Base-by-base conservation (phyloP, 352 stramenopile genomes). In the Globisporangium uncinulatum region DNA sequence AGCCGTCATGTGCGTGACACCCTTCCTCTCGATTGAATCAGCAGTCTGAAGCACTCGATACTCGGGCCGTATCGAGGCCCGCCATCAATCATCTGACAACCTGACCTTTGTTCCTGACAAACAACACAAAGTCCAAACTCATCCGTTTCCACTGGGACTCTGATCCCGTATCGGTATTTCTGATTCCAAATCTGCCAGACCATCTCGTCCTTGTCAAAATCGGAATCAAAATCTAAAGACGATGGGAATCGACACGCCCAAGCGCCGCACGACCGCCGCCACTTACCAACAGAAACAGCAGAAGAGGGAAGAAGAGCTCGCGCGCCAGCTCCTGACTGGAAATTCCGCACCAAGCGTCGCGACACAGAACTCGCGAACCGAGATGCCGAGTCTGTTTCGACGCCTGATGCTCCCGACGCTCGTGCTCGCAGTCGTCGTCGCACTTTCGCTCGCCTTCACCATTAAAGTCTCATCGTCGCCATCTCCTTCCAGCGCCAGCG, bases 331-430 rank as follows among this genome's bases (percentile, higher is more conserved):
- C 15, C n/a, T n/a, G 15, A 37, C 52, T 24, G 44, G n/a, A n/a
- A n/a, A n/a, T n/a, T n/a, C 54, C 9, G 44, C 50, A 19, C 36
- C 48, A 49, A 55, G 41, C 43, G 53, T 49, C 11, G 67, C 47
- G 44, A 34, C 39, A 49, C 39, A 53, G 24, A 59, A 11, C 42
- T 51, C 67, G 11, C 50, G 43, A 17, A 51, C 58, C 44, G 64
- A 69, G 51, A 62, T 81, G 65, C 65, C 67, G 42, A 58, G 51
- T 39, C 46, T 79, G 7, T 47, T 81, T 19, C 56, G 76, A 39
- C 71, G 74, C 36, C 59, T 75, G 36, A 53, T 51, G 31, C 53
- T 81, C 20, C 46, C 46, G 41, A 57, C 50, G 15, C 32, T 72
- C 31, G 56, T 78, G n/a, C 56, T 55, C 61, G 56, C 65, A 41